Percentiles rank a stretch among this genome's conserved stretches.
phyloP scores from a whole-genome alignment of 1,139 yeast species.

The Pichia cactophila region DNA sequence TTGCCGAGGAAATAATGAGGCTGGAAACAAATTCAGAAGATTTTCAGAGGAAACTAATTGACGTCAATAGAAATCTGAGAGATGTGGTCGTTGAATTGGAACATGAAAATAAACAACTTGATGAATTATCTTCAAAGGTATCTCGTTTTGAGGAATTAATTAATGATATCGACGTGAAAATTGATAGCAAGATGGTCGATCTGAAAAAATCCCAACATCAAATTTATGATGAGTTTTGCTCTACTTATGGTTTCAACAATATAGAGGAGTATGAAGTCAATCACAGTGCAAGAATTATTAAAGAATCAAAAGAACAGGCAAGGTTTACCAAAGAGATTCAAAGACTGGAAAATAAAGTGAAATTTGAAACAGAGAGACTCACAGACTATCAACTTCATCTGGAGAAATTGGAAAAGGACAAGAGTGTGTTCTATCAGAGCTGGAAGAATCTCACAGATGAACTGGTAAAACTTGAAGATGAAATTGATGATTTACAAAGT shows the following conservation, averaged over 20 bases:
- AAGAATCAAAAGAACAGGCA: slow-evolving; percentile 56
- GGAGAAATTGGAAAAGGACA: slow-evolving; percentile 31
- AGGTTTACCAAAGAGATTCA: slow-evolving; percentile 54
- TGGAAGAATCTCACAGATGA: slow-evolving; percentile 29
- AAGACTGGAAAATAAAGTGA: slow-evolving; percentile 52
- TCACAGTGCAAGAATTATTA: slow-evolving; percentile 56
- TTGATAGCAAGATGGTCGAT: slow-evolving; percentile 26
- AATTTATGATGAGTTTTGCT: slow-evolving; percentile 50
- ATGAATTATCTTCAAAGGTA: slow-evolving; percentile 31
- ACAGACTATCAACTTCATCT: slow-evolving; percentile 43
- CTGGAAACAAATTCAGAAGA: slow-evolving; percentile 50
- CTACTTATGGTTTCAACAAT: slow-evolving; percentile 41
- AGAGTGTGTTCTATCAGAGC: slow-evolving; percentile 30
- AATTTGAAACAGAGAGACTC: slow-evolving; percentile 55
- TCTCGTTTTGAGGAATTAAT: slow-evolving; percentile 21
- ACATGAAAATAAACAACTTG: slow-evolving; percentile 35
- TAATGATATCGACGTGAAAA: slow-evolving; percentile 9
- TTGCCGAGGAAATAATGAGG: slow-evolving; percentile 45
- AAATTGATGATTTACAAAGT: slow-evolving; percentile 42
- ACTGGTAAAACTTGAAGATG: slow-evolving; percentile 31
- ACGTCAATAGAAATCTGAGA: slow-evolving; percentile 42
- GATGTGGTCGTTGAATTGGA: slow-evolving; percentile 52
- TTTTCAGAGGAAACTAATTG: slow-evolving; percentile 43
- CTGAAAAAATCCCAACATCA: slow-evolving; percentile 35
- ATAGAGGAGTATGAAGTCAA: slow-evolving; percentile 61